Percentiles rank a stretch among this genome's conserved stretches.
Conservation (phyloP, 306 rosid genomes). For the Echinosophora koreensis region DNA sequence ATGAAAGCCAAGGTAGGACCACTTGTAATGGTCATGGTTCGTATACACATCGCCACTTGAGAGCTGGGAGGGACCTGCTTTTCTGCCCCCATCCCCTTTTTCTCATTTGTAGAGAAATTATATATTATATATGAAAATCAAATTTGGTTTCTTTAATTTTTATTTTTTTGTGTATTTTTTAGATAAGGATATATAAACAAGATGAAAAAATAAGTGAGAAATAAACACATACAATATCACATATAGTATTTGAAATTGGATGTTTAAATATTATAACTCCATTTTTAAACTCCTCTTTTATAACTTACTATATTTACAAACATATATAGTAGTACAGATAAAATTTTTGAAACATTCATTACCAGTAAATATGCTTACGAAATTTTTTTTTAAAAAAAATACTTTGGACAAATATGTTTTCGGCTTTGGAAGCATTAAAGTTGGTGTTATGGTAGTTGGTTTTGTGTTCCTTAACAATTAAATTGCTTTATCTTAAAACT, state of each 20-base stretch:
- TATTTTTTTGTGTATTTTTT: no score
- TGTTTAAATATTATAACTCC: no score
- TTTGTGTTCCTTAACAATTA: slow-evolving; percentile 67
- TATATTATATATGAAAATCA: no score
- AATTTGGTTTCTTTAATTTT: no score
- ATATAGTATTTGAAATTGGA: no score
- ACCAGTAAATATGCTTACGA: background rate
- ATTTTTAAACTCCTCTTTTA: background rate
- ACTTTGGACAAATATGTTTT: slow-evolving; percentile 38
- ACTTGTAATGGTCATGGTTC: slow-evolving; percentile 40
- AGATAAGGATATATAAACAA: no score
- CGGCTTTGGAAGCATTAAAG: slow-evolving; percentile 67
- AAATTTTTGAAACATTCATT: background rate
- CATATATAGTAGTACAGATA: background rate
- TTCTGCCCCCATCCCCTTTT: slow-evolving; percentile 5
- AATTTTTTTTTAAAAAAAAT: slow-evolving; percentile 11
- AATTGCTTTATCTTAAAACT: slow-evolving; percentile 34
- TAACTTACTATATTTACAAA: slow-evolving; percentile 21
- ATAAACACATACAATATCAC: no score
- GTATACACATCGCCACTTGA: slow-evolving; percentile 55
- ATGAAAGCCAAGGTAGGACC: slow-evolving; percentile 50
- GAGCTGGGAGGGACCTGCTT: slow-evolving; percentile 51
- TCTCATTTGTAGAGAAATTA: no score
- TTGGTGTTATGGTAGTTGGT: slow-evolving; percentile 86
- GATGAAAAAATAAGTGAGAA: no score